Percentiles rank a stretch among this genome's conserved stretches.
Conservation (phyloP, 176 grass and related monocot genomes). For the Zea luxurians region DNA sequence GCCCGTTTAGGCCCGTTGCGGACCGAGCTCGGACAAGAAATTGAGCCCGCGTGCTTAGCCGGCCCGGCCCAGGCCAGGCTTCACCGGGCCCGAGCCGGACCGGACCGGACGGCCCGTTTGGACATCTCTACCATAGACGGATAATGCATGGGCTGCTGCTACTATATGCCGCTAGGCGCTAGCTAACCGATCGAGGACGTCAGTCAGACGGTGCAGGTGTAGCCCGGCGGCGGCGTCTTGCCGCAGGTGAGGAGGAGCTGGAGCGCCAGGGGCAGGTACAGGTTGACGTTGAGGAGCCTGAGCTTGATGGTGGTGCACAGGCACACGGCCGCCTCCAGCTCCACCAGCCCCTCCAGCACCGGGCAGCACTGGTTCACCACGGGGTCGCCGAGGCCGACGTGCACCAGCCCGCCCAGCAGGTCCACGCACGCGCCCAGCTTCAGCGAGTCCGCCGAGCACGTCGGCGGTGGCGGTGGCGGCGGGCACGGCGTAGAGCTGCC, state of each 20-base stretch:
- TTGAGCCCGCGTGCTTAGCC: too few species aligned
- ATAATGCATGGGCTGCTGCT: background rate
- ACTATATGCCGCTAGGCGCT: too few species aligned
- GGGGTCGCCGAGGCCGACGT: constrained; percentile 77
- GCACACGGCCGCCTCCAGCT: constrained; percentile 91
- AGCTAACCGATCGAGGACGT: too few species aligned
- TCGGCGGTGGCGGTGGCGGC: constrained; percentile 14
- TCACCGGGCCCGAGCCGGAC: too few species aligned
- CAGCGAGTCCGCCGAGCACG: constrained; percentile 78
- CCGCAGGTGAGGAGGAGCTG: constrained; percentile 97
- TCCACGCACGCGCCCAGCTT: constrained; percentile 96
- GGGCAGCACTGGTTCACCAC: constrained; percentile 93
- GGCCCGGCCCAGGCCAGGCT: too few species aligned
- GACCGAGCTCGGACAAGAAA: too few species aligned
- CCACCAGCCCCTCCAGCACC: constrained; percentile 76
- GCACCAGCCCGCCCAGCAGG: constrained; percentile 90
- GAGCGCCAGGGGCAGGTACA: constrained; percentile 90
- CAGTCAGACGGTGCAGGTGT: constrained; percentile 70
- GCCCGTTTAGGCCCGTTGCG: too few species aligned
- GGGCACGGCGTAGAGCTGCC: constrained; percentile 29
- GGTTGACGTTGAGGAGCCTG: constrained; percentile 89
- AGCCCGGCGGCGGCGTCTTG: constrained; percentile 79
- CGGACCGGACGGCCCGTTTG: too few species aligned
- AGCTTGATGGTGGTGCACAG: constrained; percentile 94
- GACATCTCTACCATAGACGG: too few species aligned